Evolutionary conservation across 371 early-diverging fungal species (phyloP).

Genomic region (Polyrhizophydium stewartii): DNA sequence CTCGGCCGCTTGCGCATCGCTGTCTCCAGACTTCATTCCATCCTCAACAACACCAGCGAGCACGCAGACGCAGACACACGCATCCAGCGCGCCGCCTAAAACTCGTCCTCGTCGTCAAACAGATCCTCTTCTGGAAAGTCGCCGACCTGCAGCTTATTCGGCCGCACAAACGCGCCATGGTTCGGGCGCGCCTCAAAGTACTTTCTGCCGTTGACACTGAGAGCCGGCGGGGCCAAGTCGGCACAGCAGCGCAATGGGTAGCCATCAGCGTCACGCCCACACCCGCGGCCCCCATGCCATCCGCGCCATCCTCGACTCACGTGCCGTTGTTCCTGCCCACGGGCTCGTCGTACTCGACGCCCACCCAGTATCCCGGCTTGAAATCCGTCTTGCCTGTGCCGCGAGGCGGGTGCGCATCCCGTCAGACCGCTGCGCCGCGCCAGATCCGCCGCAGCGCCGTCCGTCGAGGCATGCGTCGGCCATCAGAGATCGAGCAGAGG

Average conservation of each 20-base stretch:
- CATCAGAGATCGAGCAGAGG: not conserved
- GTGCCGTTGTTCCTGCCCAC: slow-evolving; percentile 92
- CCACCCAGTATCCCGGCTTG: slow-evolving; percentile 88
- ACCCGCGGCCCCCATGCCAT: no score
- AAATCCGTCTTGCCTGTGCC: slow-evolving; percentile 64
- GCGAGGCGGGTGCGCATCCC: not conserved
- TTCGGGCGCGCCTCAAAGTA: slow-evolving; percentile 74
- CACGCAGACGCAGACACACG: no score
- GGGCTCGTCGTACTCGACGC: slow-evolving; percentile 94
- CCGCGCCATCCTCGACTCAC: slow-evolving; percentile 33
- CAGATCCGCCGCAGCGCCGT: no score
- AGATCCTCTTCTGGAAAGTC: slow-evolving; percentile 77
- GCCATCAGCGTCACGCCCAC: no score
- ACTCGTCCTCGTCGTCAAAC: slow-evolving; percentile 20
- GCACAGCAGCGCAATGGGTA: no score
- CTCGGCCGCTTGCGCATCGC: not conserved
- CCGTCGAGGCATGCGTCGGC: no score
- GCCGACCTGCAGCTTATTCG: slow-evolving; percentile 78
- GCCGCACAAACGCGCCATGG: slow-evolving; percentile 86
- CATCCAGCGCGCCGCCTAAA: no score
- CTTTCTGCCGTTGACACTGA: slow-evolving; percentile 62
- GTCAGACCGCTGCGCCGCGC: not conserved
- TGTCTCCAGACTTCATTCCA: not conserved
- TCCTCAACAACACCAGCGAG: not conserved
- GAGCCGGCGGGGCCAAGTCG: not conserved